Conservation (phyloP, 768 basidiomycete genomes). For the Leucosporidium yakuticum region DNA sequence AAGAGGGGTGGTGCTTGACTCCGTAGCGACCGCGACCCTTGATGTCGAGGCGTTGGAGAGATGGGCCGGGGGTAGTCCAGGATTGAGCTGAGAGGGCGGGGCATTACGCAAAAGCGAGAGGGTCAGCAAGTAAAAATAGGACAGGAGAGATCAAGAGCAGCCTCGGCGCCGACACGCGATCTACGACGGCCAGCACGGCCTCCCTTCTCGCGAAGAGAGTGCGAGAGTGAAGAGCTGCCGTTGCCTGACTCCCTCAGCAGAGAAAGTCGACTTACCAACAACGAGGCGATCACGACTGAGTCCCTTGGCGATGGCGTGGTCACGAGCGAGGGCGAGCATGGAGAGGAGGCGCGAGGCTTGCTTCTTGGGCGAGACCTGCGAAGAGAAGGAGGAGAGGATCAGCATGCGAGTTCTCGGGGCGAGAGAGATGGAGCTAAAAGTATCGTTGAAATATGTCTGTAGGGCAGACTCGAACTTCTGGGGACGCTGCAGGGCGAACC, state of each 20-base stretch:
- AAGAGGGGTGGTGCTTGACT: slow-evolving; percentile 58
- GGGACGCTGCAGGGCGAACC: neutral
- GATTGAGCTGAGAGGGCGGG: slow-evolving; percentile 63
- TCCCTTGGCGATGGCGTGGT: slow-evolving; percentile 77
- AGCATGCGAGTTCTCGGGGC: no score
- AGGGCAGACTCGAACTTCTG: neutral
- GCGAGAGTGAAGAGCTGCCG: neutral
- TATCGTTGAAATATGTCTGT: neutral
- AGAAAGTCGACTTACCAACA: slow-evolving; percentile 58
- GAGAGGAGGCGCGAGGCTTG: slow-evolving; percentile 78
- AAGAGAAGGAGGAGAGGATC: neutral
- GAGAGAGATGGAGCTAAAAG: neutral
- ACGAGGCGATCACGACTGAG: slow-evolving; percentile 66
- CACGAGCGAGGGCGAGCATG: slow-evolving; percentile 77
- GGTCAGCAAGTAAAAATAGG: neutral
- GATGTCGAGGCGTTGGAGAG: slow-evolving; percentile 64
- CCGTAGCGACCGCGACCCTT: slow-evolving; percentile 78
- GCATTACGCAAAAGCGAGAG: neutral
- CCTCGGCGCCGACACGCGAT: no score
- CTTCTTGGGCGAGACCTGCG: slow-evolving; percentile 65
- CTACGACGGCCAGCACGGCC: no score
- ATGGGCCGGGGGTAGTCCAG: slow-evolving; percentile 84
- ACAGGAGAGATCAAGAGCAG: no score
- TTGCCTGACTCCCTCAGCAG: no score
- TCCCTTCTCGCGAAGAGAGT: no score